Base-by-base conservation (phyloP, 2,329 filamentous ascomycete species). In the Sarocladium strictum region DNA sequence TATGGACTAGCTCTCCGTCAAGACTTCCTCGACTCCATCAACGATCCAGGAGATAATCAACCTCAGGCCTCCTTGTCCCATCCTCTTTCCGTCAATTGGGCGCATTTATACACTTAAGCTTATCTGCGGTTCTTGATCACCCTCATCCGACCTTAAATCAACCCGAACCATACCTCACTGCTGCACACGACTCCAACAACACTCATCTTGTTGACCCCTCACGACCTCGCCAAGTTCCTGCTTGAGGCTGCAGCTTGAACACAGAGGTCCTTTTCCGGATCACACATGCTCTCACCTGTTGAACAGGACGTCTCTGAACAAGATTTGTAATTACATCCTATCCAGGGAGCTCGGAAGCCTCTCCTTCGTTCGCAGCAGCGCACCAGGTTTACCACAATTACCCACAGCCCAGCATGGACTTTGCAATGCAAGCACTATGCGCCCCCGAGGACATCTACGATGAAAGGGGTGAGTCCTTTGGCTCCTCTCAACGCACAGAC, bases 381-480 rank as follows among this genome's bases (percentile, higher is more conserved):
- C n/a, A 19, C 6, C 11, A 7, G 9, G 35, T 38, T 38, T 7
- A 7, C n/a, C 35, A n/a, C 9, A n/a, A 3, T 21, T 23, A 21
- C 38, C 21, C 6, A 23, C 38, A 43, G 7, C 35, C 7, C 21
- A n/a, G 3, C 27, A 47, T 47, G 43, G 43, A 47, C 23, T 47
- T 47, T 17, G 43, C 43, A 26, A 47, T 47, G 43, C 43, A 47
- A 29, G 43, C 43, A 29, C 21, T 47, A 29, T 47, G 43, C 29
- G 23, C 29, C 21, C 43, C 43, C 23, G 43, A 47, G 24, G 43
- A 47, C 14, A 24, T 27, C 43, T 47, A 47, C 43, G 43, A 47
- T 24, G 43, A 47, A 23, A 47, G 23, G n/a, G 3, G 23, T n/a
- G 43, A 26, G 19, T 14, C 38, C 12, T 27, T 47, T 12, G n/a